Percentiles rank a stretch among this genome's conserved stretches.
phyloP scores from a whole-genome alignment of 768 basidiomycete genomes.

The Leccinum subtestaceum region DNA sequence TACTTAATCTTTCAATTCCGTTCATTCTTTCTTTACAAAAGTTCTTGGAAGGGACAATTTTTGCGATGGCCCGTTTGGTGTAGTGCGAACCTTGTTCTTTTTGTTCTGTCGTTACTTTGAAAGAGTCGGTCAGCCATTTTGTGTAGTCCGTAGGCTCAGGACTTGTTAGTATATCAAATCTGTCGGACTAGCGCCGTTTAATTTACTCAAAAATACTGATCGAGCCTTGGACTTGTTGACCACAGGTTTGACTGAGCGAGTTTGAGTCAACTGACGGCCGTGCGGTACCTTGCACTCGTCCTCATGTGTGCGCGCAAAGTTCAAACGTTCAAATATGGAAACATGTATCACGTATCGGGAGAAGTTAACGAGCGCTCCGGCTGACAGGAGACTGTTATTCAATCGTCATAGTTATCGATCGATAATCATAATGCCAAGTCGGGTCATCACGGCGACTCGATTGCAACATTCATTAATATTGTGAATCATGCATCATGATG shows the following conservation, averaged over 20 bases:
- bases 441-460: neutral
- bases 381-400: neutral
- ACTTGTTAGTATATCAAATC: neutral
- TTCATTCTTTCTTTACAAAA: neutral
- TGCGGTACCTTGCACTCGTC: too few species aligned
- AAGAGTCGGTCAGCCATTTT: neutral
- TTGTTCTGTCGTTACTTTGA: neutral
- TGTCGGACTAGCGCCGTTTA: neutral
- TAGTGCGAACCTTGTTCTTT: neutral
- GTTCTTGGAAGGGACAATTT: neutral
- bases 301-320: too few species aligned
- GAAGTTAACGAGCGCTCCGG: neutral
- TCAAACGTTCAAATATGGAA: too few species aligned
- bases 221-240: too few species aligned
- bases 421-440: too few species aligned
- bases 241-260: too few species aligned
- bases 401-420: neutral
- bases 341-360: too few species aligned
- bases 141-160: neutral
- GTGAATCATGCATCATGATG: neutral
- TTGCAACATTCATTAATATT: slow-evolving; percentile 17
- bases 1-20: neutral
- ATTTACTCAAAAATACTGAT: neutral
- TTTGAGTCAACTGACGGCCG: too few species aligned
- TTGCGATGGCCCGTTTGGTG: neutral